These are phyloP conservation scores for Agaricus subrufescens DNA, from an alignment of 768 basidiomycete species.

Conservation along the genomic window DNA sequence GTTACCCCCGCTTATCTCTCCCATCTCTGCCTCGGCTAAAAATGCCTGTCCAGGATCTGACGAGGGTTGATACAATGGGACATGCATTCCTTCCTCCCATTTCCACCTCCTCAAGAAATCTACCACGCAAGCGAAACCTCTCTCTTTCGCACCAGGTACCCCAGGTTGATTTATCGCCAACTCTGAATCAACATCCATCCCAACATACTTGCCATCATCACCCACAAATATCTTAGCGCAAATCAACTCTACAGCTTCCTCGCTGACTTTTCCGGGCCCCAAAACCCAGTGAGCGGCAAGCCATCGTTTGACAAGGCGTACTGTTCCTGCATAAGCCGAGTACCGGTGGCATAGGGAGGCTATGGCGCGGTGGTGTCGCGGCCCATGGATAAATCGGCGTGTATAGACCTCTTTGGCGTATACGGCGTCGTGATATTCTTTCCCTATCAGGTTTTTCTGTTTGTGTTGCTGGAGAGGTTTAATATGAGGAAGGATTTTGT, in stretches of 20 bases:
- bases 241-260: slow-evolving; percentile 82
- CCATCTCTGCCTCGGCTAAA: slow-evolving; percentile 21
- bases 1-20: slow-evolving; percentile 15
- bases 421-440: slow-evolving; percentile 51
- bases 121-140: slow-evolving; percentile 73
- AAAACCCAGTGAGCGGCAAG: slow-evolving; percentile 87
- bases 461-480: slow-evolving; percentile 24
- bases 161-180: slow-evolving; percentile 28
- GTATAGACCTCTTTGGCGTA: slow-evolving; percentile 57
- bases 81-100: slow-evolving; percentile 69
- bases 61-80: slow-evolving; percentile 59
- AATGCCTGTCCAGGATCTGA: not conserved
- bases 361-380: slow-evolving; percentile 82
- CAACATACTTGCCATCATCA: slow-evolving; percentile 30
- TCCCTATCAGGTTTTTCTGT: slow-evolving; percentile 34
- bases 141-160: slow-evolving; percentile 71
- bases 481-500: slow-evolving; percentile 33
- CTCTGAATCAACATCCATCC: slow-evolving; percentile 24
- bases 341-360: slow-evolving; percentile 75
- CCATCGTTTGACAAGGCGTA: slow-evolving; percentile 91
- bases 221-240: slow-evolving; percentile 75
- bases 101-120: slow-evolving; percentile 77
- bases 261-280: slow-evolving; percentile 53
- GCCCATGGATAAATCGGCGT: slow-evolving; percentile 73
- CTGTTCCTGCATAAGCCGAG: slow-evolving; percentile 77